phyloP scores from a whole-genome alignment of 1,284 basidiomycete species.

The Boletus sp. region DNA sequence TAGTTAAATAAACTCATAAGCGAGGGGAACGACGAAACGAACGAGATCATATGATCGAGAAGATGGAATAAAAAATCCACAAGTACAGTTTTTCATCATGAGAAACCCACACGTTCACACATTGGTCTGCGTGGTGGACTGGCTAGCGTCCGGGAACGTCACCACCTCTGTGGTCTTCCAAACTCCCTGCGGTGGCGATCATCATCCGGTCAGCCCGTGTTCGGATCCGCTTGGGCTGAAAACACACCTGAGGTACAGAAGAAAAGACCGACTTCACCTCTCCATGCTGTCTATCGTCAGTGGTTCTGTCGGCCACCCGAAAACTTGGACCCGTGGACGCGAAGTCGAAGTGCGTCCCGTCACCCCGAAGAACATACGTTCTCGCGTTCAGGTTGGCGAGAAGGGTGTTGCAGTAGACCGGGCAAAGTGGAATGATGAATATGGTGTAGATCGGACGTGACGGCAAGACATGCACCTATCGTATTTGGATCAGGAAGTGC shows the following conservation, averaged over 20 bases:
- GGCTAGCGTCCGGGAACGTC: not conserved
- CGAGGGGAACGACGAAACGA: too few relatives aligned
- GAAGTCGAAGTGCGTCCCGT: not conserved
- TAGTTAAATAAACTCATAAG: too few relatives aligned
- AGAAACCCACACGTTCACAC: not conserved
- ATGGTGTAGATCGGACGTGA: not conserved
- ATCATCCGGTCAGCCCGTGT: not conserved
- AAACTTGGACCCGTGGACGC: not conserved
- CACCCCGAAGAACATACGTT: not conserved
- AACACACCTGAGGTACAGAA: not conserved
- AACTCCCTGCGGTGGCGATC: not conserved
- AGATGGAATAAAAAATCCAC: too few relatives aligned
- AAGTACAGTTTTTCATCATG: too few relatives aligned
- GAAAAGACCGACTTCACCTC: not conserved
- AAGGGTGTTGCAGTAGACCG: constrained; percentile 19
- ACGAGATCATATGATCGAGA: too few relatives aligned
- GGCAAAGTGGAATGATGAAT: constrained; percentile 10
- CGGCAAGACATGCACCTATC: not conserved
- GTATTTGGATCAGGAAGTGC: not conserved
- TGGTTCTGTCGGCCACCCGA: not conserved
- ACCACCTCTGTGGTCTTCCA: not conserved
- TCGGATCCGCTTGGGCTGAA: not conserved
- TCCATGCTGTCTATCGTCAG: not conserved
- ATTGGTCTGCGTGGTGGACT: too few relatives aligned
- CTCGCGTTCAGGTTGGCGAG: constrained; percentile 19